Conservation (phyloP, 192 early-diverging fungal genomes). For the Rhizoclosmatium sp. region DNA sequence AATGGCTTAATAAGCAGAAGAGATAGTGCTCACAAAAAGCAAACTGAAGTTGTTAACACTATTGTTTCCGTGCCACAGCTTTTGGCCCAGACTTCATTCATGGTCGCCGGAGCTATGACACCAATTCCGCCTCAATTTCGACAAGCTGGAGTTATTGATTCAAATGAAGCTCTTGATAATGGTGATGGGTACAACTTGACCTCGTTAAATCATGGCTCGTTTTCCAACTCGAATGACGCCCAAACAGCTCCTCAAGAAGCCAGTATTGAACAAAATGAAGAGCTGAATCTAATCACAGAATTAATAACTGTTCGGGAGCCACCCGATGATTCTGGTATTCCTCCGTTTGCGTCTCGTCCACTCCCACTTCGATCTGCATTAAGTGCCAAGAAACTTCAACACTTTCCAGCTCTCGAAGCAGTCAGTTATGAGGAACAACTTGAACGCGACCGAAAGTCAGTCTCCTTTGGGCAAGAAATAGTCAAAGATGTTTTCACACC, state of each 20-base stretch:
- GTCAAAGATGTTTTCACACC: neutral
- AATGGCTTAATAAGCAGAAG: too few species aligned
- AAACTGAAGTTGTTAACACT: too few species aligned
- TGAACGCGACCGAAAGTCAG: neutral
- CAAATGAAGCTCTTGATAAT: neutral
- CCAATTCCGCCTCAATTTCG: too few species aligned
- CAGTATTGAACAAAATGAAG: neutral
- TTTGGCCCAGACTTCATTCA: too few species aligned
- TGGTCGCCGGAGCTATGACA: too few species aligned
- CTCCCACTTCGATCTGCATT: neutral
- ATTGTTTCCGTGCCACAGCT: too few species aligned
- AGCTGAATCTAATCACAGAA: too few species aligned
- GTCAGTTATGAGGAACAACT: neutral
- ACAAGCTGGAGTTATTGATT: too few species aligned
- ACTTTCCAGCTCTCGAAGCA: neutral
- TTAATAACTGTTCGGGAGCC: neutral
- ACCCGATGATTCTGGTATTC: neutral
- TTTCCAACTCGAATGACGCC: neutral
- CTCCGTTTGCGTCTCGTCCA: neutral
- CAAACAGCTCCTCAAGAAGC: neutral
- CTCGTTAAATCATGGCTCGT: neutral
- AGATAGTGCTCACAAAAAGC: too few species aligned
- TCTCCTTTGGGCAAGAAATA: neutral
- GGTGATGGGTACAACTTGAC: neutral
- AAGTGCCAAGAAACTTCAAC: neutral